These are phyloP conservation scores for Cylindrotheca closterium DNA, from an alignment of 108 stramenopile genomes.

Conservation along the genomic window DNA sequence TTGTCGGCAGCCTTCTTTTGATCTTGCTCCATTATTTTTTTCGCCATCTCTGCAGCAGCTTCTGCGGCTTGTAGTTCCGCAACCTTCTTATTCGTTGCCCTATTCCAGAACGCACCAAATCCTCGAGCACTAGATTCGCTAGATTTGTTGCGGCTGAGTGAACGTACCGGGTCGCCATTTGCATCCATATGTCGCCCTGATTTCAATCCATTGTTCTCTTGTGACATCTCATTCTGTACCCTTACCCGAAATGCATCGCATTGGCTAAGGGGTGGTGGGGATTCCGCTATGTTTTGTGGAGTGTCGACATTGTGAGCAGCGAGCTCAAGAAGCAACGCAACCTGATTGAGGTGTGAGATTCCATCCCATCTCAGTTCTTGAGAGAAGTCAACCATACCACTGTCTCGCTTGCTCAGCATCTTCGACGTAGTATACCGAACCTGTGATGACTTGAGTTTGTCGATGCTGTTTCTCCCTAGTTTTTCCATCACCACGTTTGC, in stretches of 20 bases:
- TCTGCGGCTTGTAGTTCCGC: constrained; percentile 44
- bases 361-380: constrained; percentile 83
- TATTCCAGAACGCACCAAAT: constrained; percentile 14
- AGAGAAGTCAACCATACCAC: constrained; percentile 67
- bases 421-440: constrained; percentile 40
- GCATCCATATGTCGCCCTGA: background rate
- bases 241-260: background rate
- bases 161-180: background rate
- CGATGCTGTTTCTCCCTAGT: constrained; percentile 21
- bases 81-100: constrained; percentile 10
- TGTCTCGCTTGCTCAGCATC: constrained; percentile 48
- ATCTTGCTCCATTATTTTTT: constrained; percentile 36
- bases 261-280: constrained; percentile 17
- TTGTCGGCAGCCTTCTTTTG: background rate
- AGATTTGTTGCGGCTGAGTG: background rate
- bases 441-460: constrained; percentile 20
- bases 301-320: constrained; percentile 45
- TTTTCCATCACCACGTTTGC: constrained; percentile 1
- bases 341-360: constrained; percentile 37
- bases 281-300: constrained; percentile 37
- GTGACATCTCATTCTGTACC: background rate
- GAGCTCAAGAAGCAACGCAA: constrained; percentile 51
- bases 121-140: constrained; percentile 3
- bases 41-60: constrained; percentile 43
- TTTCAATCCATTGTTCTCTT: background rate